A percentile compares a stretch with the other conserved stretches of the same genome.
These are phyloP conservation scores for Dendrothele bispora DNA, from an alignment of 768 basidiomycete species.

Conservation along the genomic window DNA sequence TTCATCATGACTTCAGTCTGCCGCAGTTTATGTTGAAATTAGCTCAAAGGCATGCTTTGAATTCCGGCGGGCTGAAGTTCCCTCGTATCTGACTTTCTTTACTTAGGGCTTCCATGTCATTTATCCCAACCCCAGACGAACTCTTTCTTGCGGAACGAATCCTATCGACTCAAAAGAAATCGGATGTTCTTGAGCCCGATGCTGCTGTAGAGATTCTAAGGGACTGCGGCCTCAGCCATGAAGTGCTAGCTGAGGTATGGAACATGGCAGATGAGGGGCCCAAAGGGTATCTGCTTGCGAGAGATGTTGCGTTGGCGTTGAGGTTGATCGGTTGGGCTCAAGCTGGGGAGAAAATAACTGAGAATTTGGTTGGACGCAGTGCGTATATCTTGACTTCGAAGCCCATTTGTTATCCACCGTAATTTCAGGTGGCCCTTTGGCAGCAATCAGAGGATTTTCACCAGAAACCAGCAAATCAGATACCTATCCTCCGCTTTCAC, in stretches of 20 bases:
- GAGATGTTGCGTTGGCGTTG: slow-evolving; percentile 58
- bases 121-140: neutral
- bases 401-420: neutral
- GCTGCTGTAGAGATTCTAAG: slow-evolving; percentile 59
- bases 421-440: slow-evolving; percentile 51
- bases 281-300: slow-evolving; percentile 52
- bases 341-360: slow-evolving; percentile 40
- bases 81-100: no score
- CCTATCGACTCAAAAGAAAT: neutral
- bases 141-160: slow-evolving; percentile 1
- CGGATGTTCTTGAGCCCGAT: slow-evolving; percentile 23
- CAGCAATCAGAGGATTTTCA: slow-evolving; percentile 30
- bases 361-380: slow-evolving; percentile 39
- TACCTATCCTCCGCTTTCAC: slow-evolving; percentile 48
- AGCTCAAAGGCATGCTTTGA: no score
- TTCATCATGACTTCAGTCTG: no score
- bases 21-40: no score
- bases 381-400: no score
- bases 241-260: slow-evolving; percentile 63
- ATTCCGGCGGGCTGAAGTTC: no score
- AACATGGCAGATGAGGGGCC: slow-evolving; percentile 59
- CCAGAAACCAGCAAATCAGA: slow-evolving; percentile 9
- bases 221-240: slow-evolving; percentile 51
- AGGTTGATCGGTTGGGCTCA: slow-evolving; percentile 70
- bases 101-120: no score